Evolutionary conservation across 352 stramenopile genomes (phyloP), one percentile per base, ranked within the genome.

Genomic region (Pythium dissimile): DNA sequence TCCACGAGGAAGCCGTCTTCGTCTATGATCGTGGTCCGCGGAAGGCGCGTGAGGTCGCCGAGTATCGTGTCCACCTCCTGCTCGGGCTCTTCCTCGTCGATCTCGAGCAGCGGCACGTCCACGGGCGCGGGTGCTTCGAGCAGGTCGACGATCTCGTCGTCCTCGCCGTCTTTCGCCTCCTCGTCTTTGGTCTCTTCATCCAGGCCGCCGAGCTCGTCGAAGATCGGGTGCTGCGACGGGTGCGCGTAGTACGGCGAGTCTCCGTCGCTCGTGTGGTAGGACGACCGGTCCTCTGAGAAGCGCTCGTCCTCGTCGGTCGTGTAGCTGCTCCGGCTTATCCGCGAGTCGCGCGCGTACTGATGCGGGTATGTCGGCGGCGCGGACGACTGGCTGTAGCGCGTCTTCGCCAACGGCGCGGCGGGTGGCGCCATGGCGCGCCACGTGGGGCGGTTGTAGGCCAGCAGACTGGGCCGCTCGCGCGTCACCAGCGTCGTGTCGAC

Each of bases 1-100:
- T 60, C 59, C 23, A 66, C 43, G 15, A 52, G 37, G 44, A 61
- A 80, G 49, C 78, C 78, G 41, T 88, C 62, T 39, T 90, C 80
- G 50, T 90, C 80, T 54, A 88, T 74, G 45, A 90, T 72, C 13
- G 85, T 77, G 24, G 75, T 86, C 24, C 75, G 74, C 34, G 74
- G 72, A 21, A 88, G 69, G 4, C 66, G 71, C 38, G 66, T 66
- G 38, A 67, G 76, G 55, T 86, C 75, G 55, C 73, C 83, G 16
- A 86, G 61, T 54, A 89, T 89, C 20, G 59, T 64, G 56, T 88
- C 80, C 26, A 86, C 73, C 24, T 86, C 80, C 32, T 86, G 66
- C 46, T 84, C 69, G 41, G 76, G 72, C 30, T 86, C 71, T 35
- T 82, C 73, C 16, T 60, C 59, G 35, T 61, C 59, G 12, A 37